phyloP scores from a whole-genome alignment of 78 protist species.

The Dictyostelium discoideum region DNA sequence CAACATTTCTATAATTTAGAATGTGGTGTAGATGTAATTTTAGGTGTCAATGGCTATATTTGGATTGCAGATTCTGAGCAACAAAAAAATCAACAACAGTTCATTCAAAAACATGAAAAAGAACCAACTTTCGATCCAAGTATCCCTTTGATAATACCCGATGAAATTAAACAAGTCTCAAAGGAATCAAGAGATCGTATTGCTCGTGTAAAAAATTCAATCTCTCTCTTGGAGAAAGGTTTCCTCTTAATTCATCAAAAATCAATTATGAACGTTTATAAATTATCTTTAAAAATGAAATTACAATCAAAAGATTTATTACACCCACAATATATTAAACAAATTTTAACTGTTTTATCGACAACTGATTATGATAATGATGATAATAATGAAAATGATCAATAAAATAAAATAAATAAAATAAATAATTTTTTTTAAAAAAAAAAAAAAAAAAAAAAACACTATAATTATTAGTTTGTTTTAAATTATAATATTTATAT shows the following conservation, averaged over 20 bases:
- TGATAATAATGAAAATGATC: constrained; percentile 23
- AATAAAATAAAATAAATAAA: background rate
- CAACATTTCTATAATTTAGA: constrained; percentile 79
- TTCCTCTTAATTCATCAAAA: constrained; percentile 52
- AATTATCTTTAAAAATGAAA: constrained; percentile 26
- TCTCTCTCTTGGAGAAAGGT: constrained; percentile 15
- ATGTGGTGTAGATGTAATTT: constrained; percentile 88
- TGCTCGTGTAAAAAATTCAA: constrained; percentile 64
- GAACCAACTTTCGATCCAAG: background rate
- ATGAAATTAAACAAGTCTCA: background rate
- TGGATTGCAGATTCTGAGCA: constrained; percentile 83
- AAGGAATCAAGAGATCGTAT: constrained; percentile 52
- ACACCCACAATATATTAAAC: constrained; percentile 65
- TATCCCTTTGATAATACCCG: background rate
- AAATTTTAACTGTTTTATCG: constrained; percentile 35
- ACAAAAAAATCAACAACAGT: constrained; percentile 18
- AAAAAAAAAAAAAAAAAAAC: background rate
- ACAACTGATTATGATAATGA: background rate
- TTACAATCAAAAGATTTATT: constrained; percentile 66
- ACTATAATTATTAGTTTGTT: too few species aligned
- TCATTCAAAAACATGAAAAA: constrained; percentile 60
- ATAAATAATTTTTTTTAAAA: background rate
- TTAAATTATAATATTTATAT: background rate
- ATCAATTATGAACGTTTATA: constrained; percentile 59
- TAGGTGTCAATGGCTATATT: constrained; percentile 92